Base-by-base conservation (phyloP, 345 rosid species). In the Angophora floribunda region DNA sequence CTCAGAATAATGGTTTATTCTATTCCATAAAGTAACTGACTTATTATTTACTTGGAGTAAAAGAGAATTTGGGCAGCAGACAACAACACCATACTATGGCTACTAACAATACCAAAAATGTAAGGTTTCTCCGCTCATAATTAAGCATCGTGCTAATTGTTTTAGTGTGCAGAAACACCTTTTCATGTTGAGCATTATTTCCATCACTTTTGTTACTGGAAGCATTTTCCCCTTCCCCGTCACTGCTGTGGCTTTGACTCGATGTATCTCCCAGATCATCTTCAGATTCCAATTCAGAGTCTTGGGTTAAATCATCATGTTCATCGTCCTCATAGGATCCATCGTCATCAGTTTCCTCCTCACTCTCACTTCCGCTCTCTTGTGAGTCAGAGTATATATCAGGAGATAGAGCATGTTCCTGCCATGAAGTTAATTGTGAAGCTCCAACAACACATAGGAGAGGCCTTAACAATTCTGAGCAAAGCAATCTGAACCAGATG, bases 321-420 rank as follows among this genome's bases (percentile, higher is more conserved):
- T 88, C 96, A 87, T 93, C 94, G 67, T 95, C 98, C 84, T 95
- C 99, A 90, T 96, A 94, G 86, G 94, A 96, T 80, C 93, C 97
- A 87, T 95, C 97, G 90, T 96, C 99, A 91, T 98, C 97, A 41
- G 95, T 91, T 88, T 93, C 95, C 90, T 94, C 99, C 91, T 95
- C 99, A 85, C 94, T 93, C 91, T 93, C 99, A 91, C 96, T 96
- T 87, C 95, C 97, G 78, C 95, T 95, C 90, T 94, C 98, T 44
- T 96, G 97, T 26, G 97, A 91, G 88, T 96, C 98, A 30, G 99
- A 95, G 90, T 98, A 96, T 89, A 96, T 89, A 87, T 94, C 99
- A 55, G 97, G 94, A 52, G 98, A 91, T 89, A 93, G 86, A 88
- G 94, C 88, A 92, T 94, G 96, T 92, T 94, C 99, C 99, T 98